Base-by-base conservation (phyloP, 352 stramenopile genomes). In the Phytophthora colocasiae region DNA sequence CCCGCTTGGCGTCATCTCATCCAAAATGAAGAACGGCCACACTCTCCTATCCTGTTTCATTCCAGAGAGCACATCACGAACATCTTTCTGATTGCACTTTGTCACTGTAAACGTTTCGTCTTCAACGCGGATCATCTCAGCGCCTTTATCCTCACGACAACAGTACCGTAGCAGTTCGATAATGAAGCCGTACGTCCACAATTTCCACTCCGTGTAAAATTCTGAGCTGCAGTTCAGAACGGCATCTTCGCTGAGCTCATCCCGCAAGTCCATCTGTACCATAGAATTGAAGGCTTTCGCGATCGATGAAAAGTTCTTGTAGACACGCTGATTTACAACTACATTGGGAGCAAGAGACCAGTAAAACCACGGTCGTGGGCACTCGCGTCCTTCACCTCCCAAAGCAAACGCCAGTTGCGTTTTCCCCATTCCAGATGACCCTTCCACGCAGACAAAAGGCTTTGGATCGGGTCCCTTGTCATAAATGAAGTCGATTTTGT, bases 401-500 rank as follows among this genome's bases (percentile, higher is more conserved):
- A 65, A 32, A 26, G 57, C n/a, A 65, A 65, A 65, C 4, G 47
- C 57, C 17, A 65, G 46, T 34, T 65, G 57, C 7, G 47, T 40
- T 29, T 65, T 62, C 5, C 57, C 57, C 57, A 65, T 65, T 29
- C 47, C 57, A 10, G 47, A 65, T 26, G 57, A 58, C 3, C 47
- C 57, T 58, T 58, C 2, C 12, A 58, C 48, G 11, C 48, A 58
- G 32, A 66, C 46, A 47, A 66, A 29, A 29, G 2, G 1, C 24
- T 14, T 4, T 2, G 5, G 3, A 0, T 9, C 1, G 24, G 3
- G 4, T 41, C 10, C 27, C 27, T 31, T 31, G 1, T 8, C 31
- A 29, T 63, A 54, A 8, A 48, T 19, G 1, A 14, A 1, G n/a
- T 55, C 55, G 9, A 48, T 54, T 43, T 63, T 53, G 34, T 55